A percentile compares a stretch with the other conserved stretches of the same genome.
phyloP scores from a whole-genome alignment of 345 rosid species.

The Eucalyptus guilfoylei region DNA sequence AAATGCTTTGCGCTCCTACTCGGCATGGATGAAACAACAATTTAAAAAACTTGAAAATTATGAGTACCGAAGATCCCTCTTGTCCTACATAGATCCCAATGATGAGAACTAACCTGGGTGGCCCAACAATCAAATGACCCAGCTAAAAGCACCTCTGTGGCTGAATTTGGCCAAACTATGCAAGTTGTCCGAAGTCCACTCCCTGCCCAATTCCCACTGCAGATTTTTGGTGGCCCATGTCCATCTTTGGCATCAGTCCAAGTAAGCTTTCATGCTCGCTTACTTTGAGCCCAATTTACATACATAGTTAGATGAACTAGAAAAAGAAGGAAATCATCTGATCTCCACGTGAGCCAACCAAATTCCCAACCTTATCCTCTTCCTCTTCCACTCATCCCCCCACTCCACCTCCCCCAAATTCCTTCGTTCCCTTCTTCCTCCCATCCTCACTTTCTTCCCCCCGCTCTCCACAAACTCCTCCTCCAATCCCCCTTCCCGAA shows the following conservation, averaged over 20 bases:
- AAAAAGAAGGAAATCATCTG: neutral
- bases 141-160: too few species aligned
- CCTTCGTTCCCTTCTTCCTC: neutral
- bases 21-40: neutral
- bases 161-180: too few species aligned
- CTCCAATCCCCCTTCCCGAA: neutral
- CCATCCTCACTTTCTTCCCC: neutral
- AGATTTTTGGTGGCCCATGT: neutral
- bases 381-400: neutral
- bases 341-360: neutral
- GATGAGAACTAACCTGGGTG: too few species aligned
- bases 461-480: neutral
- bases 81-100: too few species aligned
- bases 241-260: neutral
- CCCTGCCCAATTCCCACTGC: neutral
- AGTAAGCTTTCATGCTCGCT: neutral
- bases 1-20: neutral
- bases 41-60: neutral
- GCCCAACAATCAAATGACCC: too few species aligned
- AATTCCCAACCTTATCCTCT: neutral
- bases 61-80: neutral
- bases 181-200: too few species aligned
- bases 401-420: neutral
- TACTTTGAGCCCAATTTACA: neutral
- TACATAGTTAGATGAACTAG: neutral